A percentile compares a stretch with the other conserved stretches of the same genome.
These are phyloP conservation scores for Globisporangium uncinulatum DNA, from an alignment of 352 stramenopile genomes.

Conservation along the genomic window DNA sequence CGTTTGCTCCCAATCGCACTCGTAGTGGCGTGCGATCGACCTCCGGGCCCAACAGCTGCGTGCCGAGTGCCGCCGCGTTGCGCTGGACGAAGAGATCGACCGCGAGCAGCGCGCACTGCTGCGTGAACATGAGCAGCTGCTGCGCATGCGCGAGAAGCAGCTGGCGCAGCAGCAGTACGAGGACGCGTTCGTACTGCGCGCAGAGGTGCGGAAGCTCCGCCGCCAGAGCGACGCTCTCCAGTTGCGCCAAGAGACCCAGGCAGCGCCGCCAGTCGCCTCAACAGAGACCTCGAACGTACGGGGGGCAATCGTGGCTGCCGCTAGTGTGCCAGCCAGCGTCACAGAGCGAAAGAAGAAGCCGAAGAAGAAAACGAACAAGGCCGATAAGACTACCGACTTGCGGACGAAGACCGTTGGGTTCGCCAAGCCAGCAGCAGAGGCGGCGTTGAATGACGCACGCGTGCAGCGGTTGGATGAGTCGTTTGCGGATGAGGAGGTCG, in stretches of 20 bases:
- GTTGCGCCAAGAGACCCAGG: constrained; percentile 14
- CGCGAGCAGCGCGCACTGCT: constrained; percentile 37
- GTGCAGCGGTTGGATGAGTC: constrained; percentile 8
- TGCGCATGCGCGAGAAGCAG: constrained; percentile 17
- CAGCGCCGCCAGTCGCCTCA: neutral
- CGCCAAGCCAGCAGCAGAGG: neutral
- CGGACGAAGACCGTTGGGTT: constrained; percentile 17
- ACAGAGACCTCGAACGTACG: neutral
- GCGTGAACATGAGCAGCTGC: constrained; percentile 29
- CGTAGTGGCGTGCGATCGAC: constrained; percentile 59
- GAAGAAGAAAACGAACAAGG: neutral
- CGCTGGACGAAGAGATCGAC: constrained; percentile 46
- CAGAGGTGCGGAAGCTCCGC: constrained; percentile 13
- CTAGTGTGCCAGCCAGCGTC: neutral
- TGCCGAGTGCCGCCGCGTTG: constrained; percentile 50
- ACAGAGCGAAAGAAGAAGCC: constrained; percentile 7
- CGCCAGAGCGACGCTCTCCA: constrained; percentile 19
- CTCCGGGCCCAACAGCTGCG: constrained; percentile 43
- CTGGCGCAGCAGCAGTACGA: constrained; percentile 17
- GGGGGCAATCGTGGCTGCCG: too few relatives aligned
- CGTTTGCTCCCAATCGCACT: neutral
- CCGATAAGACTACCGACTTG: too few relatives aligned
- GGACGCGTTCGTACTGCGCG: constrained; percentile 7
- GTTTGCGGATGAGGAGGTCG: constrained; percentile 7
- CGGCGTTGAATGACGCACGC: neutral